These are phyloP conservation scores for Epichloe brachyelytri DNA, from an alignment of 2,329 filamentous ascomycete genomes.

Conservation along the genomic window DNA sequence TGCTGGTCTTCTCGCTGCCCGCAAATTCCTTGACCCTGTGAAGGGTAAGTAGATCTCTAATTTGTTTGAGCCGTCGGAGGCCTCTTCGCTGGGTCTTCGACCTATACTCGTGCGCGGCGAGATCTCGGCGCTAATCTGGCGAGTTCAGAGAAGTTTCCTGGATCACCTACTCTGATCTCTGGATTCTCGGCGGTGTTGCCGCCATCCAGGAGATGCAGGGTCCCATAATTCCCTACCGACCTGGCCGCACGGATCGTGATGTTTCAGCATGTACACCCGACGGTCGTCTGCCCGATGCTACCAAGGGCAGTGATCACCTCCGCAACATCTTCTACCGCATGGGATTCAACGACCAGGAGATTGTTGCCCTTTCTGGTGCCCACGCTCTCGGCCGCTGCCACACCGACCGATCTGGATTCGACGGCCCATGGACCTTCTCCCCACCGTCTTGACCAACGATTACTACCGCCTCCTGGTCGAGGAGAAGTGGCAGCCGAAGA, in stretches of 20 bases:
- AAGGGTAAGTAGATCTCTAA: slow-evolving; percentile 45
- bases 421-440: slow-evolving; percentile 85
- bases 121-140: slow-evolving; percentile 5
- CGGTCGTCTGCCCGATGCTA: slow-evolving; percentile 70
- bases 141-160: slow-evolving; percentile 56
- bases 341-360: slow-evolving; percentile 96
- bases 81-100: too few relatives aligned
- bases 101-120: too few relatives aligned
- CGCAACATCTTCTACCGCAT: slow-evolving; percentile 90
- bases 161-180: slow-evolving; percentile 94
- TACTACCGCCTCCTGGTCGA: slow-evolving; percentile 79
- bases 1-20: slow-evolving; percentile 72
- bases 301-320: slow-evolving; percentile 68
- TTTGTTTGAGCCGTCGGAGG: too few relatives aligned
- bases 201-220: slow-evolving; percentile 95
- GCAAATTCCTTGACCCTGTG: slow-evolving; percentile 85
- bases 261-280: slow-evolving; percentile 80
- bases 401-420: slow-evolving; percentile 73
- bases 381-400: slow-evolving; percentile 87
- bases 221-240: slow-evolving; percentile 74
- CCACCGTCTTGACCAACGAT: slow-evolving; percentile 86
- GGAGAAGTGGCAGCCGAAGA: slow-evolving; percentile 86
- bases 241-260: slow-evolving; percentile 72
- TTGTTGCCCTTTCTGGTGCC: slow-evolving; percentile 76
- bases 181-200: slow-evolving; percentile 77